phyloP scores from a whole-genome alignment of 768 basidiomycete species.

The Gloeophyllum trabeum region DNA sequence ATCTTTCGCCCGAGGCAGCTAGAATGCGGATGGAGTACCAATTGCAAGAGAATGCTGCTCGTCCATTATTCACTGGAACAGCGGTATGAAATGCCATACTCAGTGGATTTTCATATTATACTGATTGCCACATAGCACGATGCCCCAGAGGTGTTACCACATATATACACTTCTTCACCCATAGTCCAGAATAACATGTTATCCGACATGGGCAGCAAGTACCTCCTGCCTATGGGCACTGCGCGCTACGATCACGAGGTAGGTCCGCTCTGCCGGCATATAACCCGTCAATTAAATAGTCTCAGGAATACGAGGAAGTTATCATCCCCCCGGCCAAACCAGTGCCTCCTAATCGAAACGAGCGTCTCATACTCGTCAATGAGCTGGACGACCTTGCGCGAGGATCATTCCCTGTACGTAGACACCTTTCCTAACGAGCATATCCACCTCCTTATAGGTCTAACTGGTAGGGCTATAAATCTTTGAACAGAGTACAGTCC shows the following conservation, averaged over 20 bases:
- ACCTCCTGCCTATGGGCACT: constrained; percentile 79
- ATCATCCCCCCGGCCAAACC: constrained; percentile 74
- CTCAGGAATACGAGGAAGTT: constrained; percentile 81
- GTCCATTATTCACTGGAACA: constrained; percentile 50
- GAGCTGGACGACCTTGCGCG: constrained; percentile 69
- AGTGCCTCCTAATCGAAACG: constrained; percentile 60
- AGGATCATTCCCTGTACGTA: constrained; percentile 75
- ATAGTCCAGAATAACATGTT: constrained; percentile 50
- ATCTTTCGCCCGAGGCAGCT: constrained; percentile 25
- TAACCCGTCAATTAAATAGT: background rate
- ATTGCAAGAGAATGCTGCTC: constrained; percentile 48
- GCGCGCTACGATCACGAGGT: constrained; percentile 59
- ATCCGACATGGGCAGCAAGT: constrained; percentile 66
- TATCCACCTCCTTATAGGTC: background rate
- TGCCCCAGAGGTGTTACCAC: constrained; percentile 59
- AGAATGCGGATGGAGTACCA: constrained; percentile 51
- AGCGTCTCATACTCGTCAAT: constrained; percentile 57
- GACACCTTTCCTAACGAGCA: background rate
- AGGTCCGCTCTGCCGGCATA: constrained; percentile 5
- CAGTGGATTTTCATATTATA: constrained; percentile 1
- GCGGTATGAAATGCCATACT: constrained; percentile 14
- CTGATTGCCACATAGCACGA: background rate
- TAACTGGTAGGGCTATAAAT: constrained; percentile 57
- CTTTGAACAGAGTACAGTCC: constrained; percentile 90
- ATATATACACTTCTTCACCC: constrained; percentile 74